A percentile compares a stretch with the other conserved stretches of the same genome.
These are phyloP conservation scores for Candida endomychidarum DNA, from an alignment of 805 yeast species.

Conservation along the genomic window DNA sequence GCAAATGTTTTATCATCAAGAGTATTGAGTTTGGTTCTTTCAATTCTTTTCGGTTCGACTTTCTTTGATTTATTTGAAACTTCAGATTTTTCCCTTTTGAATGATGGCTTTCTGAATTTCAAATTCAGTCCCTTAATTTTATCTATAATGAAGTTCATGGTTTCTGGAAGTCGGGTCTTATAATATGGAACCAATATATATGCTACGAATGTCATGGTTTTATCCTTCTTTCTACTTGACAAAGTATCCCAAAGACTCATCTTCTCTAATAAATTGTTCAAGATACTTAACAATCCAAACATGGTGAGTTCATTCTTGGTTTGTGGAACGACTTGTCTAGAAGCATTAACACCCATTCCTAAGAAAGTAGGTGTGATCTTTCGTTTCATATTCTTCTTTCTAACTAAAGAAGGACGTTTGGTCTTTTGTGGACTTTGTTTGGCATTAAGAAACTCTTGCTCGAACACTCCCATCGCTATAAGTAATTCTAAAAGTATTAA, in stretches of 20 bases:
- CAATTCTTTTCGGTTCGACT: constrained; percentile 7
- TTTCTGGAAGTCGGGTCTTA: constrained; percentile 46
- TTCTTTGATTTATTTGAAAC: not conserved
- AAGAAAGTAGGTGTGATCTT: constrained; percentile 44
- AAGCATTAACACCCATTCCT: constrained; percentile 33
- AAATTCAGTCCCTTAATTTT: constrained; percentile 50
- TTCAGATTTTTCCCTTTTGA: constrained; percentile 3
- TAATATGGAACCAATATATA: constrained; percentile 56
- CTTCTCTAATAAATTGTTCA: constrained; percentile 51
- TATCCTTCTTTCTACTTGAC: constrained; percentile 27
- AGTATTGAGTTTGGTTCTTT: constrained; percentile 3
- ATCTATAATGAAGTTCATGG: constrained; percentile 45
- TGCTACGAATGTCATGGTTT: constrained; percentile 45
- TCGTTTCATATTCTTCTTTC: constrained; percentile 21
- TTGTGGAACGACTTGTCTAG: not conserved
- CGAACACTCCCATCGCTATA: constrained; percentile 32
- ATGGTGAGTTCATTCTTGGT: constrained; percentile 17
- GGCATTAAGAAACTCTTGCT: constrained; percentile 29
- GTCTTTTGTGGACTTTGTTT: constrained; percentile 5
- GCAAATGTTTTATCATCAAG: constrained; percentile 23
- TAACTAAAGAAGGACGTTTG: constrained; percentile 22
- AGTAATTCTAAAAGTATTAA: constrained; percentile 49
- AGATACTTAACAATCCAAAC: constrained; percentile 20
- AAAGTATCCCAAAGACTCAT: constrained; percentile 55
- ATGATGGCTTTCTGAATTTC: constrained; percentile 18